Evolutionary conservation across 768 basidiomycete genomes (phyloP), one percentile per base, ranked within the genome.

Genomic region (Cystofilobasidium bisporidii): DNA sequence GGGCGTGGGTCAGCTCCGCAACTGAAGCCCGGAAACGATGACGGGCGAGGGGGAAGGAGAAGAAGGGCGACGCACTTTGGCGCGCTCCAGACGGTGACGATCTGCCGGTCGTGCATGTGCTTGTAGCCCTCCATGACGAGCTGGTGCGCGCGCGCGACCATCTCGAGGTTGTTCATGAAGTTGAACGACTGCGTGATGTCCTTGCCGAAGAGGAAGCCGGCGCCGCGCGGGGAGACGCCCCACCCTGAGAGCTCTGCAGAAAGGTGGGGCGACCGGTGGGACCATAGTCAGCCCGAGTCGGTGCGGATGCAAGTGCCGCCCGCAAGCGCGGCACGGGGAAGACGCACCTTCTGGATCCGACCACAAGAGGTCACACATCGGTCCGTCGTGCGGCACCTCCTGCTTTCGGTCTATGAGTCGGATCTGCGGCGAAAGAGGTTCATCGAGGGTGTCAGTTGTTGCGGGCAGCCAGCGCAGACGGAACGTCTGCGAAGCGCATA

Each of bases 341-440:
- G 41, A 75, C 82, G 71, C 65, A 92, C 92, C 93, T 77, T 98
- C 94, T 55, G 94, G 94, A 80, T 98, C 94, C 68, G 93, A 96
- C 94, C 94, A 98, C n/a, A 98, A 81, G 2, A 98, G 81, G 78
- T 98, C 94, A 74, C 94, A 98, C 94, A 98, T 97, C 11, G 92
- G 86, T 17, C 94, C 94, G 75, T 98, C 94, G 76, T 98, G 94
- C 32, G 94, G 94, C 28, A 98, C 94, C 75, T 98, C 94, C 77
- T 94, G 91, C 77, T 93, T 92, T 40, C 94, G 80, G 80, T 97
- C 93, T 73, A 98, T 94, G 43, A 86, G 82, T 61, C 94, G 87
- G 72, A 98, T 97, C 92, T 82, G 72, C 45, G 55, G 60, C 61
- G 32, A 40, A 24, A 59, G 38, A 36, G n/a, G 14, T 50, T 22